Evolutionary conservation across 768 basidiomycete species (phyloP).

Genomic region (Xerocomus brunneocitrinus): DNA sequence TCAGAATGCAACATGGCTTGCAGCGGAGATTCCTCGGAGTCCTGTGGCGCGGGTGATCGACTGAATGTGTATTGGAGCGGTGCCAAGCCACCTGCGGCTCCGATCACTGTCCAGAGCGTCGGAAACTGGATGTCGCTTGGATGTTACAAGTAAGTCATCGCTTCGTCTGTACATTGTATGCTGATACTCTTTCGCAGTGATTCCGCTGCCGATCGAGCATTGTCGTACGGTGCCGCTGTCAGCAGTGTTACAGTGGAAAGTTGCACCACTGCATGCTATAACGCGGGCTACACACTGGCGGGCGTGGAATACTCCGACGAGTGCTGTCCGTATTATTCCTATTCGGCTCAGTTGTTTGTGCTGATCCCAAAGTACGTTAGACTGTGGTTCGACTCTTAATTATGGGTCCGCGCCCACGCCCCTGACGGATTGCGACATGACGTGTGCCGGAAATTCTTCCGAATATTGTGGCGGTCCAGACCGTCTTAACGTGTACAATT

Average conservation of each 20-base stretch:
- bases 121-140: constrained; percentile 68
- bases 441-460: constrained; percentile 25
- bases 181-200: constrained; percentile 28
- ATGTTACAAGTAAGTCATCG: constrained; percentile 58
- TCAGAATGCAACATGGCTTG: constrained; percentile 62
- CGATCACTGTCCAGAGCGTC: constrained; percentile 43
- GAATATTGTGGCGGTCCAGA: constrained; percentile 75
- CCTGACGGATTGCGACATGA: constrained; percentile 48
- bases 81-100: constrained; percentile 42
- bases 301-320: constrained; percentile 46
- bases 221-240: constrained; percentile 31
- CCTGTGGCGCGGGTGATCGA: constrained; percentile 56
- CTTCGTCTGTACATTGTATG: background rate
- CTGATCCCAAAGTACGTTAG: constrained; percentile 40
- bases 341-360: constrained; percentile 27
- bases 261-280: constrained; percentile 45
- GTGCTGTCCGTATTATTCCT: constrained; percentile 39
- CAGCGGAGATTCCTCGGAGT: constrained; percentile 51
- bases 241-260: constrained; percentile 45
- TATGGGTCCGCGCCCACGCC: constrained; percentile 34
- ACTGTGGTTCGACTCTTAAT: constrained; percentile 16
- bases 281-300: constrained; percentile 37
- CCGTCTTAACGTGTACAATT: constrained; percentile 28
- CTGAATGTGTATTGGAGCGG: constrained; percentile 67
- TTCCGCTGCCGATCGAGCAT: constrained; percentile 28